A percentile compares a stretch with the other conserved stretches of the same genome.
Evolutionary conservation across 73 alveolate species (phyloP).

Genomic region (Blepharisma stoltei): DNA sequence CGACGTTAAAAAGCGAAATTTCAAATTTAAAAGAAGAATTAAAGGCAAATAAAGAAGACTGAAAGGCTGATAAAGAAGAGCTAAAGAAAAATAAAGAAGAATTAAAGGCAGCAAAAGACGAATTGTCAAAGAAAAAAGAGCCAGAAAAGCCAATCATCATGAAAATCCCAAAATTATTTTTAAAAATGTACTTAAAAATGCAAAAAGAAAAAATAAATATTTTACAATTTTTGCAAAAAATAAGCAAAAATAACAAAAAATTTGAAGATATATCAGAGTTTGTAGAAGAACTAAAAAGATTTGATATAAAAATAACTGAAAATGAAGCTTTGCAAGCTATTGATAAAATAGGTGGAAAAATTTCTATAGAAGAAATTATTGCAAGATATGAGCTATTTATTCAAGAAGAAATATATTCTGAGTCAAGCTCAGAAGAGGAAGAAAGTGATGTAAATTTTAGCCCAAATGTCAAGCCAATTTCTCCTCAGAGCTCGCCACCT

Average conservation of each 20-base stretch:
- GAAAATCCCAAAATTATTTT: not conserved
- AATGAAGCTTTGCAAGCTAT: not conserved
- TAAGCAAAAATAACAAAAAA: not conserved
- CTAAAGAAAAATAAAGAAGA: conserved; percentile 4
- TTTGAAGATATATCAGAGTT: not conserved
- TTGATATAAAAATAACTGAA: not conserved
- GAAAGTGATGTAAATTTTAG: not conserved
- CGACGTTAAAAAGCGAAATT: not conserved
- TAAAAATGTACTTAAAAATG: not conserved
- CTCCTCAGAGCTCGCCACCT: too few relatives aligned
- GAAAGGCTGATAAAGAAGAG: not conserved
- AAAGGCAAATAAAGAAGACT: not conserved
- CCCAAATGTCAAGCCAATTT: not conserved
- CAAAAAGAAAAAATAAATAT: not conserved
- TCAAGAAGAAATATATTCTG: not conserved
- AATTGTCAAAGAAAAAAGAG: too few relatives aligned
- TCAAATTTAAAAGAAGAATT: not conserved
- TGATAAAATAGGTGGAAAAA: too few relatives aligned
- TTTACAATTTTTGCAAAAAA: not conserved
- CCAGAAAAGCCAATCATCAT: not conserved
- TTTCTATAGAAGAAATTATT: too few relatives aligned
- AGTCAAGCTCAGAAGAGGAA: not conserved
- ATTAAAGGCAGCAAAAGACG: not conserved
- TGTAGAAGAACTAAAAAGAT: not conserved
- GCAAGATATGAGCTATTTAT: too few relatives aligned